Evolutionary conservation across 352 stramenopile genomes (phyloP).

Genomic region (Blastocystis sp.): DNA sequence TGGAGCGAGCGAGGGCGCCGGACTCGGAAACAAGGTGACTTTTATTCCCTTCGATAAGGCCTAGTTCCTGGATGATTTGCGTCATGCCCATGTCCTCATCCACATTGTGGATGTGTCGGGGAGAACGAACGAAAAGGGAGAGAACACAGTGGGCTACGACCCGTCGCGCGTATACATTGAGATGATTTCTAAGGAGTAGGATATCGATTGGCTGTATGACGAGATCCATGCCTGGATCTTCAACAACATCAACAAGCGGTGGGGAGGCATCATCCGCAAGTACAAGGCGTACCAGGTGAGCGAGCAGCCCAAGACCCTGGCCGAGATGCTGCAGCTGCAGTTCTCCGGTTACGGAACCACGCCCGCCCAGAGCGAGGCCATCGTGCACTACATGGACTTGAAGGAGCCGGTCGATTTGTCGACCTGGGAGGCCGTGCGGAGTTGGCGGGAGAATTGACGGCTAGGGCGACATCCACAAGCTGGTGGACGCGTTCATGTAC

Average conservation of each 20-base stretch:
- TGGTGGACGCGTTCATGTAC: conserved; percentile 80
- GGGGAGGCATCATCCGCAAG: conserved; percentile 79
- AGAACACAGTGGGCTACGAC: conserved; percentile 81
- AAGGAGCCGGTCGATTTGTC: conserved; percentile 69
- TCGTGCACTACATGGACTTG: conserved; percentile 77
- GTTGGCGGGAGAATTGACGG: conserved; percentile 72
- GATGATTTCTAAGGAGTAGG: conserved; percentile 74
- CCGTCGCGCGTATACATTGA: conserved; percentile 72
- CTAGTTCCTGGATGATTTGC: conserved; percentile 84
- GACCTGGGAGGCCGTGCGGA: conserved; percentile 40
- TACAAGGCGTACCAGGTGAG: conserved; percentile 78
- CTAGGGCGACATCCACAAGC: conserved; percentile 77
- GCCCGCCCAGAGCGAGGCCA: conserved; percentile 77
- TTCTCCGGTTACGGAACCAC: conserved; percentile 75
- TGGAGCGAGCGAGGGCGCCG: conserved; percentile 85
- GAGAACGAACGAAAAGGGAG: conserved; percentile 84
- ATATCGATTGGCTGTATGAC: conserved; percentile 81
- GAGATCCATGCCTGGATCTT: conserved; percentile 85
- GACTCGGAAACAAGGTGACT: conserved; percentile 97
- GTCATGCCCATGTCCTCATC: conserved; percentile 83
- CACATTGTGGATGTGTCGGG: conserved; percentile 85
- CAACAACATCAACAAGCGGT: conserved; percentile 82
- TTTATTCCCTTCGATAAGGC: conserved; percentile 66
- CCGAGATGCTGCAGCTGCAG: conserved; percentile 55
- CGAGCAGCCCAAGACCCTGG: conserved; percentile 58